phyloP scores from a whole-genome alignment of 139 green algal species.

The Diplosphaera chodatii region DNA sequence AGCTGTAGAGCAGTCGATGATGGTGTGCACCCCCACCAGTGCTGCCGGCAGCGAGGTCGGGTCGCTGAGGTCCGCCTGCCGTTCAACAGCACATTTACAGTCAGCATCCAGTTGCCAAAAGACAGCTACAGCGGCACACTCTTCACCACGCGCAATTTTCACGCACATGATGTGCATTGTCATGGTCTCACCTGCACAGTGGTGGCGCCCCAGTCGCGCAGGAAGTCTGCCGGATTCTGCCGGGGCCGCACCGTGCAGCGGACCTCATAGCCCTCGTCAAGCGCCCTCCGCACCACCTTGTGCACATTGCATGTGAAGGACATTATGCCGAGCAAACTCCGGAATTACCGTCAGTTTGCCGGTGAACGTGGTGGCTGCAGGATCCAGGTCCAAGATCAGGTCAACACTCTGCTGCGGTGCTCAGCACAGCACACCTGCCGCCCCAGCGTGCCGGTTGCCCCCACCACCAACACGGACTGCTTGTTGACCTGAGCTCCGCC shows the following conservation, averaged over 20 bases:
- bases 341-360: too few species aligned
- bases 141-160: too few species aligned
- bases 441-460: conserved; percentile 93
- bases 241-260: conserved; percentile 91
- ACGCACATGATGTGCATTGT: not conserved
- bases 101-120: too few species aligned
- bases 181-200: conserved; percentile 61
- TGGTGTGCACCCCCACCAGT: conserved; percentile 89
- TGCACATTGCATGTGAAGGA: too few species aligned
- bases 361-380: too few species aligned
- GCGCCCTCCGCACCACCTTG: conserved; percentile 77
- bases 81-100: too few species aligned
- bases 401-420: too few species aligned
- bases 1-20: conserved; percentile 96
- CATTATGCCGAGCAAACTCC: too few species aligned
- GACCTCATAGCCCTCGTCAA: conserved; percentile 96
- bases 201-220: conserved; percentile 96
- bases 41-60: conserved; percentile 87
- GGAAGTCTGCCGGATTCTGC: conserved; percentile 91
- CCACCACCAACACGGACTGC: conserved; percentile 89
- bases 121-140: too few species aligned
- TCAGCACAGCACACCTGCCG: conserved; percentile 63
- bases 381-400: too few species aligned
- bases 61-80: conserved; percentile 88
- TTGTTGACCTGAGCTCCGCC: conserved; percentile 24